A percentile compares a stretch with the other conserved stretches of the same genome.
phyloP scores from a whole-genome alignment of 441 rosid genomes.

The Gossypium trilobum region DNA sequence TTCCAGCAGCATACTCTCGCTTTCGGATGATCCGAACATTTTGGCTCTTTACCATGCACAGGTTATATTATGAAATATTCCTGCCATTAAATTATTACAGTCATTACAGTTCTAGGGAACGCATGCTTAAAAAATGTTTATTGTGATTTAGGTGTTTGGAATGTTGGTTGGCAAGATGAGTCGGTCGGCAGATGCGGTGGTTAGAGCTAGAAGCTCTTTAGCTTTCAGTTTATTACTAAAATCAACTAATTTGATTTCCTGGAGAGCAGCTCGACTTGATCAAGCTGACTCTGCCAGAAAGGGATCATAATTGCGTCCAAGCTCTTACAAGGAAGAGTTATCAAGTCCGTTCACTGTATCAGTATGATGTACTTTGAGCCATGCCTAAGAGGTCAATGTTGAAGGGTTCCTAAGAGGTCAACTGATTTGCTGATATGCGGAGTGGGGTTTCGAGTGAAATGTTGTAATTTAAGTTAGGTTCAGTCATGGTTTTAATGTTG shows the following conservation, averaged over 20 bases:
- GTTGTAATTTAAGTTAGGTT: constrained; percentile 2
- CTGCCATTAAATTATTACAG: background rate
- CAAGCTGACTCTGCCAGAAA: constrained; percentile 36
- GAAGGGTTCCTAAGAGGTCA: background rate
- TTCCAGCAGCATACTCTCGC: constrained; percentile 68
- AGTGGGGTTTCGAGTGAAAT: background rate
- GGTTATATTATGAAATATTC: constrained; percentile 31
- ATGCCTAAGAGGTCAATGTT: background rate
- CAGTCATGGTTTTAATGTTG: background rate
- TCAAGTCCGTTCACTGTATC: background rate
- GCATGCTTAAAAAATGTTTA: background rate
- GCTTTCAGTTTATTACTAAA: constrained; percentile 71
- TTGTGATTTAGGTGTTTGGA: constrained; percentile 53
- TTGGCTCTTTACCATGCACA: constrained; percentile 60
- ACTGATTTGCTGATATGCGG: background rate
- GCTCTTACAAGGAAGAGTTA: background rate
- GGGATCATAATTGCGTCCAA: background rate
- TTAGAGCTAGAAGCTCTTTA: constrained; percentile 75
- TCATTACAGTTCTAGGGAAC: background rate
- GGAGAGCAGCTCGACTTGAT: constrained; percentile 64
- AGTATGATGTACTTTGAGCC: background rate
- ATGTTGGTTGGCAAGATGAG: constrained; percentile 78
- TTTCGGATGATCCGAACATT: constrained; percentile 72
- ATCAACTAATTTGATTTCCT: constrained; percentile 50
- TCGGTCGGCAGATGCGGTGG: constrained; percentile 67